phyloP scores from a whole-genome alignment of 495 filamentous ascomycete genomes.

The Pyronema omphalodes region DNA sequence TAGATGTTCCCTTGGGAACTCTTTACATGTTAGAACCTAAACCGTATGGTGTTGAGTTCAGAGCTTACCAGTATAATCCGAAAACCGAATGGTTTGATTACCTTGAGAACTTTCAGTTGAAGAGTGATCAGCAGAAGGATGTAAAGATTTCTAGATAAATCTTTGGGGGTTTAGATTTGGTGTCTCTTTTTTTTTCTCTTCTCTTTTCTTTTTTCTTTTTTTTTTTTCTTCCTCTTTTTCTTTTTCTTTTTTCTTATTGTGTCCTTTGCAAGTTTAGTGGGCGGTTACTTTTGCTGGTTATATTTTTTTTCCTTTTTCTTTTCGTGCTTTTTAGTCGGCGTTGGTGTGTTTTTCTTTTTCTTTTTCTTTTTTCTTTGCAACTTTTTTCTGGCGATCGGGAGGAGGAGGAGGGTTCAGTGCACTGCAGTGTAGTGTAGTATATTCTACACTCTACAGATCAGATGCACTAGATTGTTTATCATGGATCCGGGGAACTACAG shows the following conservation, averaged over 20 bases:
- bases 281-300: neutral
- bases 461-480: neutral
- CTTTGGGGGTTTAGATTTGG: no score
- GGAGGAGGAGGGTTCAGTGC: no score
- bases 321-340: neutral
- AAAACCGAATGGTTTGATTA: conserved; percentile 62
- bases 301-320: neutral
- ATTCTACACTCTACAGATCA: no score
- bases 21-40: conserved; percentile 90
- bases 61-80: conserved; percentile 75
- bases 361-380: no score
- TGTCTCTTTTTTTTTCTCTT: neutral
- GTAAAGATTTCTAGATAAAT: conserved; percentile 12
- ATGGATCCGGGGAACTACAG: neutral
- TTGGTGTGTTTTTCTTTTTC: no score
- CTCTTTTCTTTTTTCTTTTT: neutral
- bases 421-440: no score
- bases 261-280: neutral
- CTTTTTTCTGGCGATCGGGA: no score
- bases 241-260: neutral
- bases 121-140: conserved; percentile 21
- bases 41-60: conserved; percentile 93
- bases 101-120: conserved; percentile 39
- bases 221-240: neutral
- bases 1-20: conserved; percentile 83